These are phyloP conservation scores for Fremontodendron californicum DNA, from an alignment of 345 rosid genomes.

Conservation along the genomic window DNA sequence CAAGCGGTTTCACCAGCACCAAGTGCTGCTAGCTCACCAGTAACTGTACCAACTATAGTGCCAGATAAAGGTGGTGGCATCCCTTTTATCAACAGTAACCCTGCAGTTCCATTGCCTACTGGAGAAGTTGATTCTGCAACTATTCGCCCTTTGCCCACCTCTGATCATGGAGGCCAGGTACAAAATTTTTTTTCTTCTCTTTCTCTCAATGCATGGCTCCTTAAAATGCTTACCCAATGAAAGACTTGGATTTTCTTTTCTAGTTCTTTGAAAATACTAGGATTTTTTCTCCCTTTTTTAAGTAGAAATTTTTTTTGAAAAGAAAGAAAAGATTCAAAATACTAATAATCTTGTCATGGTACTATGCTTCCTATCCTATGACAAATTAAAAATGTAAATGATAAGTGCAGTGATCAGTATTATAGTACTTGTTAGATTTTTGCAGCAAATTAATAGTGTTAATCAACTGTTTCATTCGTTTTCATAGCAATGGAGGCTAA, in stretches of 20 bases:
- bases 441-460: too few species aligned
- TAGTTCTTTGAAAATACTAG: background rate
- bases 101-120: conserved; percentile 93
- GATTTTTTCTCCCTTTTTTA: background rate
- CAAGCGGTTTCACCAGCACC: conserved; percentile 62
- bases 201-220: background rate
- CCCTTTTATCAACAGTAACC: conserved; percentile 90
- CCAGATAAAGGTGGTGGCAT: conserved; percentile 68
- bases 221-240: background rate
- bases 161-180: conserved; percentile 43
- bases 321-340: too few species aligned
- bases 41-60: conserved; percentile 31
- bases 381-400: background rate
- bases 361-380: too few species aligned
- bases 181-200: background rate
- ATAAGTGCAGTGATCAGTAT: too few species aligned
- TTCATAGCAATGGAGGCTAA: background rate
- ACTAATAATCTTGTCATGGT: too few species aligned
- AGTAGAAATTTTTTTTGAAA: too few species aligned
- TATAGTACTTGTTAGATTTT: too few species aligned
- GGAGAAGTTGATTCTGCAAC: conserved; percentile 92
- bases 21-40: conserved; percentile 36
- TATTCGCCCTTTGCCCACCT: conserved; percentile 64
- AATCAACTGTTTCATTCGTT: background rate
- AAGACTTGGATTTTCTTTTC: background rate